These are phyloP conservation scores for Fusarium tupiense DNA, from an alignment of 2,329 filamentous ascomycete genomes.

Conservation along the genomic window DNA sequence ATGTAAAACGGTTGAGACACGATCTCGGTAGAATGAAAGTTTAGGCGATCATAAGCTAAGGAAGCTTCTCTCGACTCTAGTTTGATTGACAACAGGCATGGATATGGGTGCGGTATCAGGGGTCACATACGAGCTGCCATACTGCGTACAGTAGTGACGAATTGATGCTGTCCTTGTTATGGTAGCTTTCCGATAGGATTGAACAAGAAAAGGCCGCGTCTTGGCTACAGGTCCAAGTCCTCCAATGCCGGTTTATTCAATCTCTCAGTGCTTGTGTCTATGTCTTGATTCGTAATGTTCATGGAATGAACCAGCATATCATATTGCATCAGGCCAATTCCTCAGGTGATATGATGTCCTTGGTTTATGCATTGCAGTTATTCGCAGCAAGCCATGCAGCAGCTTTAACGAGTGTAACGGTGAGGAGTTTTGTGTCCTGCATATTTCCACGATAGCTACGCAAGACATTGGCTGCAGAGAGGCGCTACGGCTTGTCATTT, in stretches of 20 bases:
- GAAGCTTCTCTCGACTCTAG: neutral
- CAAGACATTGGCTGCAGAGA: neutral
- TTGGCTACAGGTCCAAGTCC: neutral
- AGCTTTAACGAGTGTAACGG: neutral
- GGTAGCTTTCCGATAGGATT: neutral
- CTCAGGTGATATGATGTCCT: neutral
- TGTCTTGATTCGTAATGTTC: neutral
- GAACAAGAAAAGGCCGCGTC: neutral
- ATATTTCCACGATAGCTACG: neutral
- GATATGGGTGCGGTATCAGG: conserved; percentile 12
- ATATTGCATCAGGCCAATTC: neutral
- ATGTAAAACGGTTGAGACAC: neutral
- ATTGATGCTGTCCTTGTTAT: neutral
- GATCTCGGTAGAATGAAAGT: neutral
- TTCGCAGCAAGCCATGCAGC: neutral
- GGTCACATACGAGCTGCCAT: conserved; percentile 9
- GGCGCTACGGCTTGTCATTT: conserved; percentile 14
- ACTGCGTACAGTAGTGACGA: neutral
- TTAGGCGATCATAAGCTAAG: neutral
- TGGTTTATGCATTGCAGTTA: neutral
- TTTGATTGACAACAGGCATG: neutral
- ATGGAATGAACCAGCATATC: neutral
- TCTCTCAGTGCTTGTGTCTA: neutral
- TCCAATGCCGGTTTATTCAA: neutral
- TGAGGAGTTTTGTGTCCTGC: neutral